A percentile compares a stretch with the other conserved stretches of the same genome.
phyloP scores from a whole-genome alignment of 305 asterid genomes.

The Plantago lanceolata region DNA sequence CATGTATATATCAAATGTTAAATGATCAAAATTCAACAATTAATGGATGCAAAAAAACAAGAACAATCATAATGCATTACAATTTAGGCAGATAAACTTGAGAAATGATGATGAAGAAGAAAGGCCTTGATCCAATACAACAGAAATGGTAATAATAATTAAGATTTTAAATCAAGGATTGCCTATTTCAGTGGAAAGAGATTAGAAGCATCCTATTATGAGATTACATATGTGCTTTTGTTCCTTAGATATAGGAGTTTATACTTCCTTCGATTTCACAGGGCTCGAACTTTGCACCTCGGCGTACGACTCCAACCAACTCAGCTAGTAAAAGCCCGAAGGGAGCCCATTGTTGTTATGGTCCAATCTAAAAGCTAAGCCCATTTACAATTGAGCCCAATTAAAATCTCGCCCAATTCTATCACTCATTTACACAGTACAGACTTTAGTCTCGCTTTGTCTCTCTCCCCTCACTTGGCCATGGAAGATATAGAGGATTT shows the following conservation, averaged over 20 bases:
- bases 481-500: slow-evolving; percentile 97
- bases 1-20: neutral
- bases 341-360: neutral
- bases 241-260: slow-evolving; percentile 1
- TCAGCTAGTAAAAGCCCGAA: too few species aligned
- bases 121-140: neutral
- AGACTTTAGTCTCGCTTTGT: neutral
- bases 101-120: slow-evolving; percentile 1
- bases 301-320: too few species aligned
- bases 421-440: neutral
- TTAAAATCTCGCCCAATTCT: slow-evolving; percentile 10
- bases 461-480: slow-evolving; percentile 6
- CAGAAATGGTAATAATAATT: neutral
- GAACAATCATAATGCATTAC: neutral
- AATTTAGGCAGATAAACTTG: slow-evolving; percentile 2
- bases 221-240: neutral
- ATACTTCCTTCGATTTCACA: too few species aligned
- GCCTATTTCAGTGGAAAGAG: slow-evolving; percentile 1
- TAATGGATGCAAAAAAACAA: neutral
- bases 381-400: slow-evolving; percentile 17
- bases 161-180: neutral
- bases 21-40: neutral
- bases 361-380: neutral
- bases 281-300: too few species aligned
- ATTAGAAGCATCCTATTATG: slow-evolving; percentile 1